Conservation (phyloP, 306 rosid genomes). For the Castanea sativa region DNA sequence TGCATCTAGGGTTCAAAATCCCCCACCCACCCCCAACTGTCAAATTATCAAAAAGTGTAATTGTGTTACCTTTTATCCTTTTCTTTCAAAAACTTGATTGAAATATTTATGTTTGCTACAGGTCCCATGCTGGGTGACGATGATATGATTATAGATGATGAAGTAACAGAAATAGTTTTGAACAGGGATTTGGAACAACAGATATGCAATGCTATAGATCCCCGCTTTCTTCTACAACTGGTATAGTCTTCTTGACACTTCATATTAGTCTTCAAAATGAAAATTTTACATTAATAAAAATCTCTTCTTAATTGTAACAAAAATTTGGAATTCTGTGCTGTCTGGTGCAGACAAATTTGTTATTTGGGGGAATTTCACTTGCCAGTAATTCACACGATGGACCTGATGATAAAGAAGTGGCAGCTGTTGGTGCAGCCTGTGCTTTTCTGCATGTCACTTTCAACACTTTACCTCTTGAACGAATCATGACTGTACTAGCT, state of each 20-base stretch:
- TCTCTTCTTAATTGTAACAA: constrained; percentile 8
- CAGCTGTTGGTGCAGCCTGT: constrained; percentile 90
- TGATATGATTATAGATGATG: constrained; percentile 58
- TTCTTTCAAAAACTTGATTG: constrained; percentile 12
- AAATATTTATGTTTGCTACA: constrained; percentile 28
- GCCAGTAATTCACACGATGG: constrained; percentile 41
- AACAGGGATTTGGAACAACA: constrained; percentile 69
- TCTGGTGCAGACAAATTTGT: constrained; percentile 65
- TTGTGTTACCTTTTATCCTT: constrained; percentile 10
- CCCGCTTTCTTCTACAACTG: constrained; percentile 82
- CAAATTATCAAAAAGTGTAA: constrained; percentile 1
- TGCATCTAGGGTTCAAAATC: no score
- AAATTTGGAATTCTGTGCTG: constrained; percentile 18
- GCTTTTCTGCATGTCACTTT: constrained; percentile 82
- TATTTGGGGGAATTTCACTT: constrained; percentile 71
- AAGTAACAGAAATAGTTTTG: constrained; percentile 51
- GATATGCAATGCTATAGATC: constrained; percentile 73
- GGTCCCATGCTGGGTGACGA: constrained; percentile 67
- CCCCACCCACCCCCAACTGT: no score
- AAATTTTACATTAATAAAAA: constrained; percentile 4
- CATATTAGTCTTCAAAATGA: neutral
- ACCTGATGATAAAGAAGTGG: constrained; percentile 73
- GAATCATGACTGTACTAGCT: constrained; percentile 89
- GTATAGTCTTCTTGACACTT: constrained; percentile 41
- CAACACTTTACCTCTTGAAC: constrained; percentile 77